phyloP scores from a whole-genome alignment of 305 asterid species.

The Lippia alba region DNA sequence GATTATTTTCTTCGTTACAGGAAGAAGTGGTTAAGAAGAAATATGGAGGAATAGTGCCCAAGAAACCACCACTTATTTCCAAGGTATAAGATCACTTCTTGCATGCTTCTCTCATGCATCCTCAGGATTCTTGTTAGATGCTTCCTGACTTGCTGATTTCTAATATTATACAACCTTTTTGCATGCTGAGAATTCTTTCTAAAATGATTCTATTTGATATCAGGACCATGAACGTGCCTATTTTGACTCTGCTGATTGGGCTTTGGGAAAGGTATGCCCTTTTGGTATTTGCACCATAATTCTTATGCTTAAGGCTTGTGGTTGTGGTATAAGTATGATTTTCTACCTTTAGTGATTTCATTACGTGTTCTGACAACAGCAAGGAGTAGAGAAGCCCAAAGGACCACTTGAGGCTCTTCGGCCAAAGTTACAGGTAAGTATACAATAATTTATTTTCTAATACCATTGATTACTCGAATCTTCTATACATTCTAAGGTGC shows the following conservation, averaged over 20 bases:
- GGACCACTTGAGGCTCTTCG: conserved; percentile 98
- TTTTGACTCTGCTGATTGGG: conserved; percentile 99
- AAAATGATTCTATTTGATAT: conserved; percentile 27
- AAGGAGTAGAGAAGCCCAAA: conserved; percentile 94
- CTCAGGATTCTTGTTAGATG: conserved; percentile 18
- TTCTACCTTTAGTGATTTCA: conserved; percentile 22
- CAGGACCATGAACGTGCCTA: conserved; percentile 97
- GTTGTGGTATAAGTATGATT: conserved; percentile 14
- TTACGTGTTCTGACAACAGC: conserved; percentile 55
- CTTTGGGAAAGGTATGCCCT: conserved; percentile 79
- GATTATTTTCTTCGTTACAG: conserved; percentile 38
- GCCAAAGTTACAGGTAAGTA: conserved; percentile 88
- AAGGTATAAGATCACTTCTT: conserved; percentile 52
- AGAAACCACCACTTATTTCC: conserved; percentile 89
- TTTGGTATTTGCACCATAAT: conserved; percentile 15
- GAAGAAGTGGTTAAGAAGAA: conserved; percentile 80
- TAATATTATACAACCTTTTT: conserved; percentile 40
- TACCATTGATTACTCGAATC: conserved; percentile 7
- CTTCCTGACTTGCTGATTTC: conserved; percentile 75
- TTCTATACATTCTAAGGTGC: background rate
- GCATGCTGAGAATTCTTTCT: conserved; percentile 24
- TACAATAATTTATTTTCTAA: background rate
- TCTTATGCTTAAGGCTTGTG: conserved; percentile 32
- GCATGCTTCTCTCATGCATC: conserved; percentile 4
- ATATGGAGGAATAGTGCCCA: conserved; percentile 90